phyloP scores from a whole-genome alignment of 352 stramenopile species.

The Phytophthora meadii region DNA sequence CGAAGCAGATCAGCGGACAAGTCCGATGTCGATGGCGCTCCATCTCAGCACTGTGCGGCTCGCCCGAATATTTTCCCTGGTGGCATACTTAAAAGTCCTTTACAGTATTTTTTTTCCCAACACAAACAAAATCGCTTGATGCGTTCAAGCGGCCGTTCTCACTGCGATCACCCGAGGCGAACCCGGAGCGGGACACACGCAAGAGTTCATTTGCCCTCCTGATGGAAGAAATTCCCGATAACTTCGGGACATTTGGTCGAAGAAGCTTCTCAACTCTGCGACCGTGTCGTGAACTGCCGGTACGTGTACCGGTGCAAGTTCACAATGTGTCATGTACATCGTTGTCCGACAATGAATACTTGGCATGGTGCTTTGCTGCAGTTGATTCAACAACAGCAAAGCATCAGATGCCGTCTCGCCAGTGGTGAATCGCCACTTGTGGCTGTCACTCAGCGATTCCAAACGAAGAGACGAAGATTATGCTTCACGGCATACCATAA shows the following conservation, averaged over 20 bases:
- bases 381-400: no score
- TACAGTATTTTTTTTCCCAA: no score
- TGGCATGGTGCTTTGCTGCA: no score
- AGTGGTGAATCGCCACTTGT: background rate
- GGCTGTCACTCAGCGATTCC: background rate
- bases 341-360: no score
- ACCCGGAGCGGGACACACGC: no score
- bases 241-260: background rate
- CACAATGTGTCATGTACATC: no score
- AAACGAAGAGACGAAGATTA: slow-evolving; percentile 4
- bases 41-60: slow-evolving; percentile 15
- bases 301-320: no score
- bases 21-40: slow-evolving; percentile 17
- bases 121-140: no score
- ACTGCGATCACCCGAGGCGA: background rate
- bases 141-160: background rate
- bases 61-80: background rate
- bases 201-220: background rate
- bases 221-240: no score
- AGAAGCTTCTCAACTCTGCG: background rate
- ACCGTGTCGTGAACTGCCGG: background rate
- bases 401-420: background rate
- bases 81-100: no score
- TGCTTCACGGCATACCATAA: no score
- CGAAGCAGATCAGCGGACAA: slow-evolving; percentile 6